Conservation (phyloP, 192 early-diverging fungal species). For the Backusella australiensis region DNA sequence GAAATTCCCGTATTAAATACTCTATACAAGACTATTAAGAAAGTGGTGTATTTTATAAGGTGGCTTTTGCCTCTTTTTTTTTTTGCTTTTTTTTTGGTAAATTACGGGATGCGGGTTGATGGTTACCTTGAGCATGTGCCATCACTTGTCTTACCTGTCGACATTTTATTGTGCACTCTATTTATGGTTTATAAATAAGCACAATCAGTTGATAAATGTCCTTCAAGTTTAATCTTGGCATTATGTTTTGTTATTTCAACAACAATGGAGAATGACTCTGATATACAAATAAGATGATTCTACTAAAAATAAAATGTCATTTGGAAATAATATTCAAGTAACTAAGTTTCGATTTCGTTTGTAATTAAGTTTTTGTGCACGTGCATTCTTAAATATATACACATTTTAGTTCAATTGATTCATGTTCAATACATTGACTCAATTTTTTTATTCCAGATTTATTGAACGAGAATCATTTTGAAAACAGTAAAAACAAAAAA, state of each 20-base stretch:
- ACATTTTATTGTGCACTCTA: neutral
- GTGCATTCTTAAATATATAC: too few relatives aligned
- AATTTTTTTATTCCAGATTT: too few relatives aligned
- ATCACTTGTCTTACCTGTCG: constrained; percentile 8
- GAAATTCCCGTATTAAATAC: neutral
- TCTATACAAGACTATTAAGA: neutral
- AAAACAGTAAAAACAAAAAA: too few relatives aligned
- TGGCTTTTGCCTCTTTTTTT: neutral
- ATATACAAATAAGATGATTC: neutral
- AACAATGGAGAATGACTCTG: neutral
- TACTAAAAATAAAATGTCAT: neutral
- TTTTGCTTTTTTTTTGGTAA: neutral
- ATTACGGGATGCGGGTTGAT: neutral
- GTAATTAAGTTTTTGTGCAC: too few relatives aligned
- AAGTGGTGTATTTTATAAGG: neutral
- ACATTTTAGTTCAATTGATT: too few relatives aligned
- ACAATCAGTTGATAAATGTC: neutral
- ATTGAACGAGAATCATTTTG: too few relatives aligned
- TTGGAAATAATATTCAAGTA: neutral
- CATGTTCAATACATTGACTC: too few relatives aligned
- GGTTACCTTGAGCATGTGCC: constrained; percentile 1
- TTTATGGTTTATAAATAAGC: neutral
- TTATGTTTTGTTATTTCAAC: neutral
- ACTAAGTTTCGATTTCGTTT: too few relatives aligned
- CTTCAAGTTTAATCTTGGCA: neutral